Percentiles rank a stretch among this genome's conserved stretches.
These are phyloP conservation scores for Uromyces viciae-fabae DNA, from an alignment of 1,284 basidiomycete genomes.

Conservation along the genomic window DNA sequence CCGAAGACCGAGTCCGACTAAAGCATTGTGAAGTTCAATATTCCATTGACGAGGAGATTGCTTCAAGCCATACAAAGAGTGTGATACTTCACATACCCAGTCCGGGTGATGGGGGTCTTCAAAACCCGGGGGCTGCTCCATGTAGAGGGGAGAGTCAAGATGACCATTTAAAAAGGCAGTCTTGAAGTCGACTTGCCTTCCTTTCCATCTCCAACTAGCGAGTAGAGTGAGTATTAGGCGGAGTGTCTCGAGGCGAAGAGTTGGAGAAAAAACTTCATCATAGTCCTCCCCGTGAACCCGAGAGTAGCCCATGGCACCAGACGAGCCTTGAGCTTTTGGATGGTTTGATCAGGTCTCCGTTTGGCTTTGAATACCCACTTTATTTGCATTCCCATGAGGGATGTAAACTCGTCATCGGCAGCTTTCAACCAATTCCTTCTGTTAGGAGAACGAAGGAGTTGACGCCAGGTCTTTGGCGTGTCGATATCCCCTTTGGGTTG, in stretches of 20 bases:
- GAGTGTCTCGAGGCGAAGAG: background rate
- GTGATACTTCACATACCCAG: slow-evolving; percentile 18
- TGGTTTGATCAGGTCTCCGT: slow-evolving; percentile 17
- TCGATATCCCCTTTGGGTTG: background rate
- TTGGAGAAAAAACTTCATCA: slow-evolving; percentile 44
- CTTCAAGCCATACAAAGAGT: slow-evolving; percentile 33
- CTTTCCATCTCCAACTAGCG: background rate
- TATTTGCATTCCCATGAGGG: background rate
- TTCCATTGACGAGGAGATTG: slow-evolving; percentile 37
- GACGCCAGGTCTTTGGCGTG: background rate
- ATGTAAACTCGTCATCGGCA: background rate
- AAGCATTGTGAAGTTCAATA: background rate
- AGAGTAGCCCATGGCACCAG: slow-evolving; percentile 45
- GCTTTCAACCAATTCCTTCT: background rate
- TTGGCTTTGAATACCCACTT: slow-evolving; percentile 46
- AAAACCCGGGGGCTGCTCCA: slow-evolving; percentile 28
- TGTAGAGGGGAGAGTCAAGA: slow-evolving; percentile 17
- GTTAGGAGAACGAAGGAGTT: background rate
- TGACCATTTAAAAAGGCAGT: slow-evolving; percentile 36
- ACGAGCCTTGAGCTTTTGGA: slow-evolving; percentile 41
- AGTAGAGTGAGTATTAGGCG: slow-evolving; percentile 10
- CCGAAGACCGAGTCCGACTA: background rate
- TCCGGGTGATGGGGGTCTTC: slow-evolving; percentile 6
- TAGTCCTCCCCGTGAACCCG: slow-evolving; percentile 45
- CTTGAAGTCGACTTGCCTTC: slow-evolving; percentile 32